phyloP scores from a whole-genome alignment of 2,329 filamentous ascomycete species.

The Calonectria honghensis region DNA sequence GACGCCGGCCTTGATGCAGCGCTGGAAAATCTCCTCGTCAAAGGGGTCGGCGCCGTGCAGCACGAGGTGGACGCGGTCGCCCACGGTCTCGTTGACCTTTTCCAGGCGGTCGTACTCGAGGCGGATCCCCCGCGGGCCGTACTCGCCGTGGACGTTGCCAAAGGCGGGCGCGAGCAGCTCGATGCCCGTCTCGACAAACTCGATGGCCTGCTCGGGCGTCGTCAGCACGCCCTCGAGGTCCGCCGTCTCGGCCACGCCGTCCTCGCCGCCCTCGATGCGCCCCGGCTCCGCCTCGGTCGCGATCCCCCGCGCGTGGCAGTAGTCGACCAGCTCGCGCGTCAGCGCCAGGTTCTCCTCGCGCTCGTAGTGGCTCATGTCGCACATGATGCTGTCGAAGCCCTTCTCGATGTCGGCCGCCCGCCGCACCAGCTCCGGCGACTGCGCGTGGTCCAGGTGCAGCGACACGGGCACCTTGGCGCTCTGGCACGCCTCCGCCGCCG shows the following conservation, averaged over 20 bases:
- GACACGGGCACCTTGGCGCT: constrained; percentile 75
- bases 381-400: constrained; percentile 82
- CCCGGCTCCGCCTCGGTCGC: constrained; percentile 78
- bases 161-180: constrained; percentile 85
- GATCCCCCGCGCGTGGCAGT: constrained; percentile 78
- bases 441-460: constrained; percentile 80
- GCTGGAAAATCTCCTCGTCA: constrained; percentile 64
- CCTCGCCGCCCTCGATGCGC: constrained; percentile 71
- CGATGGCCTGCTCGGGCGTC: constrained; percentile 80
- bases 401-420: constrained; percentile 65
- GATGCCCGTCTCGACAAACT: constrained; percentile 83
- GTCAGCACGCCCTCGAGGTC: constrained; percentile 73
- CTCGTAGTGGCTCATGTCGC: constrained; percentile 85
- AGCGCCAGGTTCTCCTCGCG: constrained; percentile 80
- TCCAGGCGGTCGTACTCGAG: constrained; percentile 53
- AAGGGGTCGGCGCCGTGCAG: constrained; percentile 71
- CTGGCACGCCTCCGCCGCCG: constrained; percentile 72
- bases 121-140: constrained; percentile 75
- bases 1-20: constrained; percentile 67
- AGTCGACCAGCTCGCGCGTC: constrained; percentile 76
- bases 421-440: constrained; percentile 76
- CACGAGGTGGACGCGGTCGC: constrained; percentile 67
- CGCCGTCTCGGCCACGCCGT: constrained; percentile 79
- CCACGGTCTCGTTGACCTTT: constrained; percentile 63
- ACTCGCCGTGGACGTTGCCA: constrained; percentile 85